phyloP scores from a whole-genome alignment of 2,329 filamentous ascomycete genomes.

The Colletotrichum coccodes region DNA sequence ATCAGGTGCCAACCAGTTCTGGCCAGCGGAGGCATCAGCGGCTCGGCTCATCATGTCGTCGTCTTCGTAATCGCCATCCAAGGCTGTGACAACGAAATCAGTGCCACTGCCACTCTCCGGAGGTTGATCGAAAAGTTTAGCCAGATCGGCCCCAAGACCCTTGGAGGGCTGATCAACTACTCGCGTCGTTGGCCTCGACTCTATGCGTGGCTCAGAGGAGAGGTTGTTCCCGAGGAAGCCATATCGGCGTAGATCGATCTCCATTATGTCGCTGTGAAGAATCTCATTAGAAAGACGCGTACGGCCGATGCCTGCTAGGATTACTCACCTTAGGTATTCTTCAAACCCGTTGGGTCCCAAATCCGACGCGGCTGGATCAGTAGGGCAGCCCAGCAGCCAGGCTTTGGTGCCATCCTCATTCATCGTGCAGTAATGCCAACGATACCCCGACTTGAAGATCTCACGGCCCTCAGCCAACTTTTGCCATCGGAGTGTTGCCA shows the following conservation, averaged over 20 bases:
- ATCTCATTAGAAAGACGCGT: neutral
- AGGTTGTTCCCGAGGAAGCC: slow-evolving; percentile 87
- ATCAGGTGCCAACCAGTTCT: slow-evolving; percentile 70
- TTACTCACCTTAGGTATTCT: slow-evolving; percentile 81
- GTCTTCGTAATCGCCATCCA: slow-evolving; percentile 79
- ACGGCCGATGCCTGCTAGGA: too few relatives aligned
- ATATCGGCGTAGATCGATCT: slow-evolving; percentile 91
- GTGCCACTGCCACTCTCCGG: slow-evolving; percentile 87
- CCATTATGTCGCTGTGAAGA: slow-evolving; percentile 78
- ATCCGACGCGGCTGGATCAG: slow-evolving; percentile 74
- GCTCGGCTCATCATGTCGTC: slow-evolving; percentile 68
- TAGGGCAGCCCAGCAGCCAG: slow-evolving; percentile 93
- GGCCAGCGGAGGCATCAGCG: slow-evolving; percentile 52
- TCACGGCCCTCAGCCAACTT: slow-evolving; percentile 94
- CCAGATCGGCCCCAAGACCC: slow-evolving; percentile 85
- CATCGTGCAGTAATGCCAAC: slow-evolving; percentile 98
- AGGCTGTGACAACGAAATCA: slow-evolving; percentile 91
- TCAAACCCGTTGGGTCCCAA: slow-evolving; percentile 78
- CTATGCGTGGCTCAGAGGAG: slow-evolving; percentile 61
- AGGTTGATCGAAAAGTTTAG: slow-evolving; percentile 85
- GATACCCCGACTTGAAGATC: slow-evolving; percentile 89
- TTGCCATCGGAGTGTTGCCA: slow-evolving; percentile 91
- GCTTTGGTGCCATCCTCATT: slow-evolving; percentile 96
- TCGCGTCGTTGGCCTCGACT: slow-evolving; percentile 61
- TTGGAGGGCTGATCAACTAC: slow-evolving; percentile 66